phyloP scores from a whole-genome alignment of 805 yeast genomes.

The Candida chauliodis region DNA sequence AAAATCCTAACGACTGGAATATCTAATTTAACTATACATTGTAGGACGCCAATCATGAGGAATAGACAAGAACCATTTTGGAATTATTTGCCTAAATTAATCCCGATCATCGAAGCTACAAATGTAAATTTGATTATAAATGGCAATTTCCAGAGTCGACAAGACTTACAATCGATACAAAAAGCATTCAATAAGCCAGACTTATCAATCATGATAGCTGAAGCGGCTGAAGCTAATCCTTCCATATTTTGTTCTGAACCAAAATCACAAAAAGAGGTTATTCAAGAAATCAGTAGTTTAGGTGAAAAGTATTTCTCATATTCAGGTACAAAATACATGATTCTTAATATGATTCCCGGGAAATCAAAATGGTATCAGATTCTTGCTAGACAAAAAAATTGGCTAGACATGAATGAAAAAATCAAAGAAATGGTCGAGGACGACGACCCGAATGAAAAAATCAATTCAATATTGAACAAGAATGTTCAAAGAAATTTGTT shows the following conservation, averaged over 20 bases:
- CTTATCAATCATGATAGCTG: constrained; percentile 93
- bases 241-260: constrained; percentile 57
- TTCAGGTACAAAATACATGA: constrained; percentile 77
- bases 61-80: constrained; percentile 79
- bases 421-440: constrained; percentile 32
- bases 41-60: constrained; percentile 86
- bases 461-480: constrained; percentile 28
- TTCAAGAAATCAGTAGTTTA: constrained; percentile 52
- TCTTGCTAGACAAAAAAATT: constrained; percentile 49
- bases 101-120: constrained; percentile 54
- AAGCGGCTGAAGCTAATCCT: constrained; percentile 84
- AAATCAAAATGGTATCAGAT: constrained; percentile 56
- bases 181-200: constrained; percentile 41
- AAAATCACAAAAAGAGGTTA: constrained; percentile 51
- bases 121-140: constrained; percentile 76
- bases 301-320: constrained; percentile 58
- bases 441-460: constrained; percentile 15
- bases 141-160: constrained; percentile 62
- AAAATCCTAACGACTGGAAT: constrained; percentile 68
- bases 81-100: constrained; percentile 60
- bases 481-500: constrained; percentile 29
- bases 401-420: constrained; percentile 44
- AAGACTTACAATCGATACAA: constrained; percentile 54
- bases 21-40: constrained; percentile 81
- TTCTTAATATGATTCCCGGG: constrained; percentile 77